A percentile compares a stretch with the other conserved stretches of the same genome.
Conservation (phyloP, 192 early-diverging fungal species). For the Coemansia asiatica region DNA sequence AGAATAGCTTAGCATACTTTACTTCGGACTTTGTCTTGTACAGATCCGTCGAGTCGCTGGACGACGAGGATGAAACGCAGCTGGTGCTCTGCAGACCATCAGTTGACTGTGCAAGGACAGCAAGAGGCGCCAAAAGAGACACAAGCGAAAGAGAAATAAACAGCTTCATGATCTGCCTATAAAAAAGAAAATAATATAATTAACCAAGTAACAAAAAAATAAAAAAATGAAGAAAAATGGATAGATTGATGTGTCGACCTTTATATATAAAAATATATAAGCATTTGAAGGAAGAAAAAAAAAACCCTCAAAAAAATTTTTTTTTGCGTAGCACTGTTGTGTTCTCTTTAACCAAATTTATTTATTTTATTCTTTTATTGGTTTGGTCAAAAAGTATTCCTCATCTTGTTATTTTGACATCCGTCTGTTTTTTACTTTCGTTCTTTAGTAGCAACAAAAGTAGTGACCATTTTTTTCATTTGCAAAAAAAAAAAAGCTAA, state of each 20-base stretch:
- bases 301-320: neutral
- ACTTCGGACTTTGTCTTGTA: slow-evolving; percentile 34
- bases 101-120: slow-evolving; percentile 20
- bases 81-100: slow-evolving; percentile 46
- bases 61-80: slow-evolving; percentile 22
- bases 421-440: no score
- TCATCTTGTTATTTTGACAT: no score
- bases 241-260: no score
- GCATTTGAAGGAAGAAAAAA: neutral
- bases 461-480: slow-evolving; percentile 6
- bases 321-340: no score
- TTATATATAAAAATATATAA: no score
- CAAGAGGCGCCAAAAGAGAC: slow-evolving; percentile 9
- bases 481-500: neutral
- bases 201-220: neutral
- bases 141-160: slow-evolving; percentile 7
- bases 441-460: no score
- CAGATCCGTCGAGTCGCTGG: slow-evolving; percentile 12
- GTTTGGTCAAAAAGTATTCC: neutral
- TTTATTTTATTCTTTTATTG: neutral
- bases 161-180: slow-evolving; percentile 6
- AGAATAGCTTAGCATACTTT: slow-evolving; percentile 49
- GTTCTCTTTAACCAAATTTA: no score
- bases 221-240: slow-evolving; percentile 6
- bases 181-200: neutral